Percentiles rank a stretch among this genome's conserved stretches.
phyloP scores from a whole-genome alignment of 2,329 filamentous ascomycete species.

The Cercospora sojina region DNA sequence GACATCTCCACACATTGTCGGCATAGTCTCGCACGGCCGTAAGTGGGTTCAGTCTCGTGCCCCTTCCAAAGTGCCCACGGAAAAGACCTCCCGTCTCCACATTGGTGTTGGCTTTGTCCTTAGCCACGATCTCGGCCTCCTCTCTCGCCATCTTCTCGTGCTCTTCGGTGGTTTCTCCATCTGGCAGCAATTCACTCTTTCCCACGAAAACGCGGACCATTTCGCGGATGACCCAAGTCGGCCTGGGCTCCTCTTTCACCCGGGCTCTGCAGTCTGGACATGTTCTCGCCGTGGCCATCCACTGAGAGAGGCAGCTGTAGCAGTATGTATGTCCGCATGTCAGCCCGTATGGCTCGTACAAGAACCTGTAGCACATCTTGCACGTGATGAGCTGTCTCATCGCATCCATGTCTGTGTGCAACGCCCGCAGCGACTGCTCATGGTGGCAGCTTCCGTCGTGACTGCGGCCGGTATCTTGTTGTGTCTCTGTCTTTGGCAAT shows the following conservation, averaged over 20 bases:
- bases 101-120: slow-evolving; percentile 57
- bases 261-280: slow-evolving; percentile 66
- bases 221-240: slow-evolving; percentile 65
- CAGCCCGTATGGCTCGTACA: slow-evolving; percentile 69
- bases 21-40: slow-evolving; percentile 54
- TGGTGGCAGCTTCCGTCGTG: slow-evolving; percentile 24
- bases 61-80: slow-evolving; percentile 56
- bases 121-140: slow-evolving; percentile 59
- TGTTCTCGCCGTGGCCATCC: slow-evolving; percentile 62
- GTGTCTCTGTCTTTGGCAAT: neutral
- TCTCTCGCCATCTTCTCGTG: slow-evolving; percentile 58
- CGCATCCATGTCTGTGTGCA: slow-evolving; percentile 56
- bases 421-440: slow-evolving; percentile 28
- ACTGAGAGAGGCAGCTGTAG: slow-evolving; percentile 52
- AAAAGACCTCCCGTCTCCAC: slow-evolving; percentile 59
- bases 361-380: slow-evolving; percentile 65
- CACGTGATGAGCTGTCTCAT: slow-evolving; percentile 63
- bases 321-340: slow-evolving; percentile 71
- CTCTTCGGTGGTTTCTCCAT: slow-evolving; percentile 62
- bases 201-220: slow-evolving; percentile 63
- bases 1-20: slow-evolving; percentile 63
- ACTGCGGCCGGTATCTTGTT: neutral
- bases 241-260: slow-evolving; percentile 60
- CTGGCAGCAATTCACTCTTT: slow-evolving; percentile 60
- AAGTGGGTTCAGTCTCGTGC: slow-evolving; percentile 29